Evolutionary conservation across 495 filamentous ascomycete species (phyloP).

Genomic region (Aspergillus conjunctus): DNA sequence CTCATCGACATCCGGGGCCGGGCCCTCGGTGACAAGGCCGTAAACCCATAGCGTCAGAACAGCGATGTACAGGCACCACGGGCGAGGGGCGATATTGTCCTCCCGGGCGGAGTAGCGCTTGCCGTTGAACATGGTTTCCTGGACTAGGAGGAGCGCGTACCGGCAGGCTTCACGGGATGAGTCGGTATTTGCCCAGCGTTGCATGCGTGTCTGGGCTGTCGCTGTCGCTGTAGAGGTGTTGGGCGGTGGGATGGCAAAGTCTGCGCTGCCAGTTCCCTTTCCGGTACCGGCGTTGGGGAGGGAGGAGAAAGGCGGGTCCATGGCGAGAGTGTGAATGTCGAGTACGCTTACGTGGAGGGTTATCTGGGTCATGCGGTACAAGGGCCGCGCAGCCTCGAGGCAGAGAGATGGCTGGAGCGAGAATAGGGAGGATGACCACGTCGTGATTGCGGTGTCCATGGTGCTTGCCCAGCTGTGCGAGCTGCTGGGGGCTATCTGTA

Average conservation of each 20-base stretch:
- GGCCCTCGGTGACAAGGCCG: not conserved
- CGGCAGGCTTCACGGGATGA: not conserved
- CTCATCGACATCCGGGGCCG: not conserved
- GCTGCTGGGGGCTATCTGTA: not conserved
- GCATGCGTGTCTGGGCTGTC: not conserved
- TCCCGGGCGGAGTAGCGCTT: not conserved
- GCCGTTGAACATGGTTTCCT: not conserved
- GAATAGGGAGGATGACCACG: not conserved
- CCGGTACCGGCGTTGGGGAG: not conserved
- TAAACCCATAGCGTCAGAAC: not conserved
- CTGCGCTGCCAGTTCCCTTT: not conserved
- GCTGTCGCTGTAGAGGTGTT: not conserved
- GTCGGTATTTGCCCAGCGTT: not conserved
- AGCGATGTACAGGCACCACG: not conserved
- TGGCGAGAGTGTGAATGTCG: not conserved
- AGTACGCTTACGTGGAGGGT: not conserved
- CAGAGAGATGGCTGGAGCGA: not conserved
- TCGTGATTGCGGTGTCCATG: not conserved
- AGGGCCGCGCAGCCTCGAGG: not conserved
- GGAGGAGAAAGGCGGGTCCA: not conserved
- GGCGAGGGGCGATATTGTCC: not conserved
- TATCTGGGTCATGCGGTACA: not conserved
- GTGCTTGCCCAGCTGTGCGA: not conserved
- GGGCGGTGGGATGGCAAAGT: not conserved
- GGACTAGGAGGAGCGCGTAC: not conserved